These are phyloP conservation scores for Pichia heedii DNA, from an alignment of 805 yeast species.

Conservation along the genomic window DNA sequence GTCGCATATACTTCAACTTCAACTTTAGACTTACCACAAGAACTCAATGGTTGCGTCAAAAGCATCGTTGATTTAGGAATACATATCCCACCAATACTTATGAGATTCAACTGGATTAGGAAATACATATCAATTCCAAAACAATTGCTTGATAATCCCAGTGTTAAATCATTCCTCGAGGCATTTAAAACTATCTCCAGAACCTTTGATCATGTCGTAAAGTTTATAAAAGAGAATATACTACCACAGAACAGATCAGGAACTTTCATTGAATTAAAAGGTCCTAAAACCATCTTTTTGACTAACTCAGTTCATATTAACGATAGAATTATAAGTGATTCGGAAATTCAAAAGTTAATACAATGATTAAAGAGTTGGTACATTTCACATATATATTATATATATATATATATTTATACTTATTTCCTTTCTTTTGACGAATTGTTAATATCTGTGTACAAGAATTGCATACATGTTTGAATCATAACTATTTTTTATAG, in stretches of 20 bases:
- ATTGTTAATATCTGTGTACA: too few relatives aligned
- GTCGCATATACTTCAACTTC: slow-evolving; percentile 27
- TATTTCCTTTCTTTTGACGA: too few relatives aligned
- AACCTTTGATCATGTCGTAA: neutral
- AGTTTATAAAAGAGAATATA: neutral
- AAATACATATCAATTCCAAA: neutral
- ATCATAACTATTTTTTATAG: too few relatives aligned
- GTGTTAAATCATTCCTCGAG: neutral
- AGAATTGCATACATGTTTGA: too few relatives aligned
- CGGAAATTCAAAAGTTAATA: slow-evolving; percentile 17
- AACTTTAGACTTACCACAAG: slow-evolving; percentile 1
- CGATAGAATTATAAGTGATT: slow-evolving; percentile 16
- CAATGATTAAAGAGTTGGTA: too few relatives aligned
- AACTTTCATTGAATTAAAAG: slow-evolving; percentile 21
- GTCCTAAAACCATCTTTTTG: slow-evolving; percentile 26
- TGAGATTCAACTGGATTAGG: slow-evolving; percentile 3
- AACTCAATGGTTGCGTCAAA: slow-evolving; percentile 9
- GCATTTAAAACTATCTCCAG: neutral
- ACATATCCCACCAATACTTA: slow-evolving; percentile 12
- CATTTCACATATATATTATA: neutral
- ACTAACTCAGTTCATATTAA: slow-evolving; percentile 21
- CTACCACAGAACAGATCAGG: slow-evolving; percentile 9
- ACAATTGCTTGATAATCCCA: neutral
- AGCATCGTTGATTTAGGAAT: slow-evolving; percentile 20
- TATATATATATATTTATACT: too few relatives aligned